phyloP scores from a whole-genome alignment of 495 filamentous ascomycete species.

The Penicillium psychrofluorescens region DNA sequence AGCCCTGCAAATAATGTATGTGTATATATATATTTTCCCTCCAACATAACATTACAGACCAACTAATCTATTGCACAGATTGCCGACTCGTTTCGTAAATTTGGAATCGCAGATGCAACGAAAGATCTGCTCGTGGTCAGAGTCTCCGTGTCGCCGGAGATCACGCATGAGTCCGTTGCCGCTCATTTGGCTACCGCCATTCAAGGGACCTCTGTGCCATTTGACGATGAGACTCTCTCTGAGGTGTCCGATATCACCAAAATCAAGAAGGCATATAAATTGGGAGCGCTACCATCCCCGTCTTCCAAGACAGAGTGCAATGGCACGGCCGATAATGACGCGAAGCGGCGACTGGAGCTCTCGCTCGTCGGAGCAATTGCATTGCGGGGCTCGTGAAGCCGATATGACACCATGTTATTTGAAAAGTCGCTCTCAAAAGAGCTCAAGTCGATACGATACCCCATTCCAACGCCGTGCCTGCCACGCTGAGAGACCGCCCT shows the following conservation, averaged over 20 bases:
- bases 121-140: slow-evolving; percentile 70
- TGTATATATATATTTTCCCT: not conserved
- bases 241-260: slow-evolving; percentile 55
- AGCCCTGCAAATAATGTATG: slow-evolving; percentile 79
- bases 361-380: slow-evolving; percentile 66
- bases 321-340: slow-evolving; percentile 16
- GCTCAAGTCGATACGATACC: not conserved
- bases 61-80: slow-evolving; percentile 50
- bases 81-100: slow-evolving; percentile 79
- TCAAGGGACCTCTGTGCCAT: slow-evolving; percentile 51
- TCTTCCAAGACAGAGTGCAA: slow-evolving; percentile 12
- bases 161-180: slow-evolving; percentile 47
- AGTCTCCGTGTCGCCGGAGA: slow-evolving; percentile 42
- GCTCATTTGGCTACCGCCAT: slow-evolving; percentile 56
- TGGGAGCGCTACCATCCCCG: slow-evolving; percentile 47
- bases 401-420: not conserved
- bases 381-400: slow-evolving; percentile 47
- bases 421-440: not conserved
- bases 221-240: slow-evolving; percentile 56
- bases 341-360: slow-evolving; percentile 49
- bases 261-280: slow-evolving; percentile 77
- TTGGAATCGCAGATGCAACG: slow-evolving; percentile 68
- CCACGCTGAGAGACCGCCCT: too few species aligned
- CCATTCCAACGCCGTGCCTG: too few species aligned
- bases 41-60: slow-evolving; percentile 2